phyloP scores from a whole-genome alignment of 495 filamentous ascomycete genomes.

The Aeminium ludgeri region DNA sequence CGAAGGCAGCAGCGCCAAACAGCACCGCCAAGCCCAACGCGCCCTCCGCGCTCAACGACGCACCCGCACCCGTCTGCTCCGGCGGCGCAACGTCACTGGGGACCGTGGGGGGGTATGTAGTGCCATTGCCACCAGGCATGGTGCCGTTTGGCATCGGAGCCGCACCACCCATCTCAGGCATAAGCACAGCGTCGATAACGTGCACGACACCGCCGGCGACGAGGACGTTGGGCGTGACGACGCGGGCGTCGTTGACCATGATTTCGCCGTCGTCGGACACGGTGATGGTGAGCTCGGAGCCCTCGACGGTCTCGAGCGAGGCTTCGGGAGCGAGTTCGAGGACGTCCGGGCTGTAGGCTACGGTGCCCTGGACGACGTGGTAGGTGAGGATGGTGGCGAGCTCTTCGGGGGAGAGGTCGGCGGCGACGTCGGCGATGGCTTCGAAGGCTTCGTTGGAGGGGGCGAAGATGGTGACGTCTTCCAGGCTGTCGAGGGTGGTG shows the following conservation, averaged over 20 bases:
- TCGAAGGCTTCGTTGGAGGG: conserved; percentile 8
- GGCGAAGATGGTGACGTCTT: conserved; percentile 10
- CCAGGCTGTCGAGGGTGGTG: neutral
- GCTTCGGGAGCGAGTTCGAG: conserved; percentile 5
- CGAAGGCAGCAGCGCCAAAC: too few species aligned
- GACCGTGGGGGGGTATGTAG: too few species aligned
- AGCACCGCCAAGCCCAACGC: too few species aligned
- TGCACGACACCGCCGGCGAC: conserved; percentile 16
- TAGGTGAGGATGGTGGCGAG: conserved; percentile 9
- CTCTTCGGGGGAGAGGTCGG: conserved; percentile 1
- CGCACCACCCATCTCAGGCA: too few species aligned
- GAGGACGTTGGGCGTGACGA: conserved; percentile 12
- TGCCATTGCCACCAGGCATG: too few species aligned
- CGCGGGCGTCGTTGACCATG: conserved; percentile 13
- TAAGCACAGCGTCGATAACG: too few species aligned
- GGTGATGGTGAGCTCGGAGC: conserved; percentile 6
- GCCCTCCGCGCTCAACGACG: too few species aligned
- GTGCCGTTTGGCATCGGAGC: too few species aligned
- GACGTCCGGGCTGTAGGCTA: conserved; percentile 3
- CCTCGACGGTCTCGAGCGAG: conserved; percentile 5
- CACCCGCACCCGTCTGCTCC: too few species aligned
- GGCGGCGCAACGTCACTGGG: too few species aligned
- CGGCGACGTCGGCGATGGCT: neutral
- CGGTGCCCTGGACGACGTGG: conserved; percentile 8
- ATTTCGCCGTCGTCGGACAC: conserved; percentile 7